phyloP scores from a whole-genome alignment of 2,329 filamentous ascomycete genomes.

The Aspergillus uvarum region DNA sequence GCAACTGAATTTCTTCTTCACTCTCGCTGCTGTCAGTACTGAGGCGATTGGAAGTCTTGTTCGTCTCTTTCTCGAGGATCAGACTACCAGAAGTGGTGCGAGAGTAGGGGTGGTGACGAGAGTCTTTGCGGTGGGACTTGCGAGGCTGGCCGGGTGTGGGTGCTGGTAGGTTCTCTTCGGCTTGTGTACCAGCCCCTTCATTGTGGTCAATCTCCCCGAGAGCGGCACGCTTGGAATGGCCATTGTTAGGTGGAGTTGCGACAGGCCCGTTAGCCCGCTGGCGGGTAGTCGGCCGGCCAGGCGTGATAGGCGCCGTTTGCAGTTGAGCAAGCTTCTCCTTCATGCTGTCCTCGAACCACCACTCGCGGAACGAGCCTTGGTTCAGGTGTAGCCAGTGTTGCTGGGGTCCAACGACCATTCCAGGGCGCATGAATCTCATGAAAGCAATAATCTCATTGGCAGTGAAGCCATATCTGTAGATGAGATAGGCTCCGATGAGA shows the following conservation, averaged over 20 bases:
- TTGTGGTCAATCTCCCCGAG: constrained; percentile 94
- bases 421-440: constrained; percentile 98
- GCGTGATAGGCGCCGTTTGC: constrained; percentile 59
- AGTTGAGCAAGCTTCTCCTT: constrained; percentile 77
- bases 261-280: constrained; percentile 66
- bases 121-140: constrained; percentile 77
- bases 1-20: constrained; percentile 79
- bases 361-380: constrained; percentile 95
- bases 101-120: constrained; percentile 70
- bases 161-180: constrained; percentile 86
- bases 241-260: constrained; percentile 81
- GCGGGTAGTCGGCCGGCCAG: constrained; percentile 54
- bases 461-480: constrained; percentile 95
- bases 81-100: constrained; percentile 54
- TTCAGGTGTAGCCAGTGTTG: constrained; percentile 99
- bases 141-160: constrained; percentile 94
- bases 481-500: constrained; percentile 93
- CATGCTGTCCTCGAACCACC: constrained; percentile 80
- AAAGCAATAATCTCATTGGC: constrained; percentile 96
- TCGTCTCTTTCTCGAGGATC: constrained; percentile 33
- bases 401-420: constrained; percentile 98
- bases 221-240: constrained; percentile 72
- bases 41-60: constrained; percentile 51
- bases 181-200: constrained; percentile 48
- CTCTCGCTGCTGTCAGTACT: constrained; percentile 63